phyloP scores from a whole-genome alignment of 1,284 basidiomycete genomes.

The Sanghuangporus sanghuang region DNA sequence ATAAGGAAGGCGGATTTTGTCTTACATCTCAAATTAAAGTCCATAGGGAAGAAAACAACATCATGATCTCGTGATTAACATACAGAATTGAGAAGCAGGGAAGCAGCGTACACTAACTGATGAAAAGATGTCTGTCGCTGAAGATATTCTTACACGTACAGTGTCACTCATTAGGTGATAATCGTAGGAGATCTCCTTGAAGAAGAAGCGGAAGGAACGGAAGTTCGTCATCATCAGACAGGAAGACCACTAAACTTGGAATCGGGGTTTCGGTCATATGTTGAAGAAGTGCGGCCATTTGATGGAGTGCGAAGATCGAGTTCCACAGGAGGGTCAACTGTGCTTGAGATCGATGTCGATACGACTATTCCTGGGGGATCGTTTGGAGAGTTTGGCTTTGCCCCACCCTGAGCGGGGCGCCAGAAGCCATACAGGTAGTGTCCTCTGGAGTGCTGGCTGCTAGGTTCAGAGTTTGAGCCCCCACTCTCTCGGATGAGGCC shows the following conservation, averaged over 20 bases:
- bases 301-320: background rate
- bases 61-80: no score
- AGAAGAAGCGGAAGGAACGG: no score
- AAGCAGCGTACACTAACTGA: no score
- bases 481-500: slow-evolving; percentile 7
- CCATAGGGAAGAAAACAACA: no score
- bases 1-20: no score
- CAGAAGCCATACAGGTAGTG: background rate
- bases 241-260: background rate
- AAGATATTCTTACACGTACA: no score
- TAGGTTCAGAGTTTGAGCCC: background rate
- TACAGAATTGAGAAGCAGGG: no score
- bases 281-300: background rate
- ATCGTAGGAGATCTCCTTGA: no score
- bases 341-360: background rate
- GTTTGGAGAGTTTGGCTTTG: background rate
- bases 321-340: background rate
- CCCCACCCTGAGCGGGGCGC: background rate
- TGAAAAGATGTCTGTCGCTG: no score
- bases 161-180: no score
- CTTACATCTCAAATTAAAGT: no score
- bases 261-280: background rate
- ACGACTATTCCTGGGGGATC: background rate
- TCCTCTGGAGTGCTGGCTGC: background rate
- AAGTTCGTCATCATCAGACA: background rate